A percentile compares a stretch with the other conserved stretches of the same genome.
Evolutionary conservation across 345 rosid species (phyloP).

Genomic region (Syzygium oleosum): DNA sequence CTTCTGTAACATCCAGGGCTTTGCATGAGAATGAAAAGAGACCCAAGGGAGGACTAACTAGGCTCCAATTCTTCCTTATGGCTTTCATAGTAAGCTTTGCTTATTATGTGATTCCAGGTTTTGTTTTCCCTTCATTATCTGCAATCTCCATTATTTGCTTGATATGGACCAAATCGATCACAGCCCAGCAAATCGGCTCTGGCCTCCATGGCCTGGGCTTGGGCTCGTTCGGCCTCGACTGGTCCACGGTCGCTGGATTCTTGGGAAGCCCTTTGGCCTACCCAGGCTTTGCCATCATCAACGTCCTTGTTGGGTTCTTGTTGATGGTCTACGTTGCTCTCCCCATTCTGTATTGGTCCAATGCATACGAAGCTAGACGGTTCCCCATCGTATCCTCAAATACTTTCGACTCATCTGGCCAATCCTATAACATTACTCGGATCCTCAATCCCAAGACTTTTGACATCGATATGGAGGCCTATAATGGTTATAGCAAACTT

Average conservation of each 20-base stretch:
- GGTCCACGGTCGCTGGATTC: slow-evolving; percentile 28
- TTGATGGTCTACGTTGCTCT: slow-evolving; percentile 9
- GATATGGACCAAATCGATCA: slow-evolving; percentile 34
- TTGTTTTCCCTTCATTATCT: slow-evolving; percentile 26
- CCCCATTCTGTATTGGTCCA: slow-evolving; percentile 28
- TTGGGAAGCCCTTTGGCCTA: slow-evolving; percentile 28
- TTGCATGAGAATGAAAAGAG: slow-evolving; percentile 39
- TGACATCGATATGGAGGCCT: slow-evolving; percentile 30
- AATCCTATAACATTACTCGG: slow-evolving; percentile 29
- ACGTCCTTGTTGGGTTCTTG: slow-evolving; percentile 17
- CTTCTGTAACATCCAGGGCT: slow-evolving; percentile 18
- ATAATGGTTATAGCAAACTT: slow-evolving; percentile 61
- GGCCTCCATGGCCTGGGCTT: slow-evolving; percentile 33
- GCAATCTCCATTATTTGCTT: slow-evolving; percentile 35
- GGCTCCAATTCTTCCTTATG: slow-evolving; percentile 44
- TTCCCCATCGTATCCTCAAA: slow-evolving; percentile 34
- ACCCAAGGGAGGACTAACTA: slow-evolving; percentile 23
- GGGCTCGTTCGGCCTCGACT: slow-evolving; percentile 34
- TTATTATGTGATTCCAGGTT: slow-evolving; percentile 39
- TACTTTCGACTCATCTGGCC: slow-evolving; percentile 6
- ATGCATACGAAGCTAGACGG: slow-evolving; percentile 29
- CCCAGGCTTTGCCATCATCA: slow-evolving; percentile 25
- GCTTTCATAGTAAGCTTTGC: slow-evolving; percentile 35
- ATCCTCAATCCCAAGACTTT: slow-evolving; percentile 38
- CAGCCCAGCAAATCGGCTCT: slow-evolving; percentile 38